A percentile compares a stretch with the other conserved stretches of the same genome.
These are phyloP conservation scores for Prosopis cineraria DNA, from an alignment of 306 rosid genomes.

Conservation along the genomic window DNA sequence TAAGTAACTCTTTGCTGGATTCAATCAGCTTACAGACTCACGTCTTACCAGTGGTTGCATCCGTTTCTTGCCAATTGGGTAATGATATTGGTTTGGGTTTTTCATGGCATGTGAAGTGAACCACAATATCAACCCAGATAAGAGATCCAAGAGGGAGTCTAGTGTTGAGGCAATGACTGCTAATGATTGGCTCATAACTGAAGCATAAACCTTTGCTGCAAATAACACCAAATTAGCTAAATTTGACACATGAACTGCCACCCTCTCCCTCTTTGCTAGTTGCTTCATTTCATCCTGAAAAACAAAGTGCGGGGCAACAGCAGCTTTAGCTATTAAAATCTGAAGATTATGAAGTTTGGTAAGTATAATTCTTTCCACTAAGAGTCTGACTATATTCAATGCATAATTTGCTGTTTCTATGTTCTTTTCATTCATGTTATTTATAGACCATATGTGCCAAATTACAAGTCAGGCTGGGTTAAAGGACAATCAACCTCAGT, in stretches of 20 bases:
- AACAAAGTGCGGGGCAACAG: constrained; percentile 8
- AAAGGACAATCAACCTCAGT: constrained; percentile 59
- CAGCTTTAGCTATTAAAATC: constrained; percentile 1
- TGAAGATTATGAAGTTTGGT: neutral
- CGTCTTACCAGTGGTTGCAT: constrained; percentile 81
- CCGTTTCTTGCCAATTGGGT: constrained; percentile 87
- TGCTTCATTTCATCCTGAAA: constrained; percentile 68
- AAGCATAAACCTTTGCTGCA: constrained; percentile 72
- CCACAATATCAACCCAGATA: constrained; percentile 87
- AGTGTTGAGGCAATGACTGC: constrained; percentile 83
- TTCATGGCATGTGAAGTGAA: constrained; percentile 72
- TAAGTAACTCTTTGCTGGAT: neutral
- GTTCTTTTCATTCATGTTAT: neutral
- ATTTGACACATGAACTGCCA: constrained; percentile 63
- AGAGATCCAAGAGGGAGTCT: constrained; percentile 82
- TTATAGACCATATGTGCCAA: neutral
- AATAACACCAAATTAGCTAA: constrained; percentile 62
- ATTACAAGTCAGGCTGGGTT: constrained; percentile 4
- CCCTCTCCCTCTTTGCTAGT: constrained; percentile 65
- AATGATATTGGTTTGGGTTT: constrained; percentile 61
- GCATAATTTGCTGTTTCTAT: neutral
- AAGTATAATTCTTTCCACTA: neutral
- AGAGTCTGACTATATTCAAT: neutral
- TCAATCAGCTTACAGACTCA: neutral
- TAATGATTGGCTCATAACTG: constrained; percentile 65